A percentile compares a stretch with the other conserved stretches of the same genome.
Evolutionary conservation across 495 filamentous ascomycete genomes (phyloP).

Genomic region (Xylaria nigripes): DNA sequence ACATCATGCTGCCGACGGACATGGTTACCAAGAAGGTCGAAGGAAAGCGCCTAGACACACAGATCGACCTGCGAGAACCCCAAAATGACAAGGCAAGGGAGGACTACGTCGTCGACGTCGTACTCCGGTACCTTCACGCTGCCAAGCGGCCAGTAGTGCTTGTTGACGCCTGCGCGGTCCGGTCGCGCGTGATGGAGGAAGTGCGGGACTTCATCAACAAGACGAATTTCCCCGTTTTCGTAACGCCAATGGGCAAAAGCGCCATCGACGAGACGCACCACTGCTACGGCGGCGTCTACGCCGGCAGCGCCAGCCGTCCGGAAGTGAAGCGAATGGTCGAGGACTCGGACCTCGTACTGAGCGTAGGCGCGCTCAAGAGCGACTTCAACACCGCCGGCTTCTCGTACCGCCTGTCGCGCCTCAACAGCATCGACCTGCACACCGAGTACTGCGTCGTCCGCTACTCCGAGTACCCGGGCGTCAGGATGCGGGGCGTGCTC

Average conservation of each 20-base stretch:
- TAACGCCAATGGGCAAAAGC: conserved; percentile 88
- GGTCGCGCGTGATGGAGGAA: conserved; percentile 68
- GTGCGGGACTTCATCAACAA: conserved; percentile 69
- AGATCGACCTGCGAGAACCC: conserved; percentile 58
- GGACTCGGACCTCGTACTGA: conserved; percentile 71
- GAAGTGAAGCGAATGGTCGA: conserved; percentile 69
- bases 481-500: conserved; percentile 82
- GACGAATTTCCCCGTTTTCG: conserved; percentile 72
- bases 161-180: conserved; percentile 85
- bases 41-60: conserved; percentile 54
- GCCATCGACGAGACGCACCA: conserved; percentile 69
- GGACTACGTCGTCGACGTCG: conserved; percentile 73
- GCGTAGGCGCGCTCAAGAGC: conserved; percentile 70
- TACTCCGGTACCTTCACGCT: conserved; percentile 66
- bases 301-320: conserved; percentile 65
- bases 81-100: conserved; percentile 65
- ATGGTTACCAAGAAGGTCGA: conserved; percentile 75
- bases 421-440: conserved; percentile 84
- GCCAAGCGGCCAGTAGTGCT: conserved; percentile 75
- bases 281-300: conserved; percentile 81
- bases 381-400: conserved; percentile 93
- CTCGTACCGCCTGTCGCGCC: conserved; percentile 71
- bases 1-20: conserved; percentile 80
- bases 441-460: conserved; percentile 65
- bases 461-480: conserved; percentile 75